Evolutionary conservation across 768 basidiomycete species (phyloP).

Genomic region (Ramaria rubella): DNA sequence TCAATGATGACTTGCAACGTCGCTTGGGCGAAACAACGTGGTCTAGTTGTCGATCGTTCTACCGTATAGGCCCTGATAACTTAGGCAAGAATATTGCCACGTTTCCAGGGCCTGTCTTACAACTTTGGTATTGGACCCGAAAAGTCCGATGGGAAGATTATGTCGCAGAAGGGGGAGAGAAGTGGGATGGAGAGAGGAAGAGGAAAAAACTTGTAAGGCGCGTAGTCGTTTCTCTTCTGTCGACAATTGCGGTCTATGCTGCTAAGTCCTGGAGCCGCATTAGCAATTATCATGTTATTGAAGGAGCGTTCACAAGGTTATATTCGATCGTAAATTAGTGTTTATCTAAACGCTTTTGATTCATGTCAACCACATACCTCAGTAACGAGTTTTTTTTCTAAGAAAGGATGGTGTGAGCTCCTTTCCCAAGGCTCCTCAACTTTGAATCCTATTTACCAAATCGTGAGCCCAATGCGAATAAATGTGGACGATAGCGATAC

Average conservation of each 20-base stretch:
- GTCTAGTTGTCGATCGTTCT: conserved; percentile 50
- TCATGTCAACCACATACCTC: too few relatives aligned
- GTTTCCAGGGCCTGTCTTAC: conserved; percentile 47
- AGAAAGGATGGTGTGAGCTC: too few relatives aligned
- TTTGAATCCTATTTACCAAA: too few relatives aligned
- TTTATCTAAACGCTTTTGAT: neutral
- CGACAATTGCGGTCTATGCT: neutral
- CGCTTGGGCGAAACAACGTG: conserved; percentile 45
- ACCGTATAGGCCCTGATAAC: conserved; percentile 32
- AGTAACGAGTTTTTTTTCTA: too few relatives aligned
- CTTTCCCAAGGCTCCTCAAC: too few relatives aligned
- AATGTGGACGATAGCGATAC: too few relatives aligned
- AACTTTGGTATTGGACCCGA: conserved; percentile 49
- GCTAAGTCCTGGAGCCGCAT: neutral
- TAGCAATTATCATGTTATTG: neutral
- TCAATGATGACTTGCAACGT: conserved; percentile 46
- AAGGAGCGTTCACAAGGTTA: neutral
- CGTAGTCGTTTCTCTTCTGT: neutral
- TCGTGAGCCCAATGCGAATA: too few relatives aligned
- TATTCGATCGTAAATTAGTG: neutral
- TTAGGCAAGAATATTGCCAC: conserved; percentile 38
- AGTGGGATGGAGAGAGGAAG: conserved; percentile 30
- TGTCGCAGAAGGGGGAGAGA: conserved; percentile 34
- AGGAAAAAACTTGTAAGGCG: neutral
- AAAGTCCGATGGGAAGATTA: conserved; percentile 39